Conservation (phyloP, 805 yeast genomes). For the Metschnikowia orientalis region DNA sequence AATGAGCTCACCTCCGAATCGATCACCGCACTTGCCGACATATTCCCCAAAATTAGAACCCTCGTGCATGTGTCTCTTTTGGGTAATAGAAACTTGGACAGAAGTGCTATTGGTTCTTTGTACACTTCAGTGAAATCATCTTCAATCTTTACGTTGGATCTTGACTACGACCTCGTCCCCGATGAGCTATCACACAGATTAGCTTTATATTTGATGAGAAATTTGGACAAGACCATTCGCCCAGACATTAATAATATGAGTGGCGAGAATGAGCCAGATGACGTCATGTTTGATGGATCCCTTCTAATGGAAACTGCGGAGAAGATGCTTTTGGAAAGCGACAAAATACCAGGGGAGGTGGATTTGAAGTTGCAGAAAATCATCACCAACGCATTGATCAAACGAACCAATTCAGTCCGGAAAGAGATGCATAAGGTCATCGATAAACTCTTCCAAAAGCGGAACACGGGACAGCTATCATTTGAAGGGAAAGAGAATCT, state of each 20-base stretch:
- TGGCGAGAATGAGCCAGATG: conserved; percentile 42
- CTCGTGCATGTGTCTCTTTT: conserved; percentile 51
- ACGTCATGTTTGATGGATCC: conserved; percentile 71
- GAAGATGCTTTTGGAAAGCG: conserved; percentile 44
- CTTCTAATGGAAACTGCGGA: conserved; percentile 72
- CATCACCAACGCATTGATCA: conserved; percentile 47
- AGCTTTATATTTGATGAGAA: conserved; percentile 54
- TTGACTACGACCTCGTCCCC: conserved; percentile 49
- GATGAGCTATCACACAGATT: conserved; percentile 52
- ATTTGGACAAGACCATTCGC: conserved; percentile 45
- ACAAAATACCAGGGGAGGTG: conserved; percentile 20
- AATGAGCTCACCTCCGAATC: conserved; percentile 46
- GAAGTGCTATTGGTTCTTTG: conserved; percentile 44
- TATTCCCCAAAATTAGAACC: conserved; percentile 44
- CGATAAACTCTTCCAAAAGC: conserved; percentile 44
- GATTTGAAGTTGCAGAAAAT: conserved; percentile 40
- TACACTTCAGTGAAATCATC: conserved; percentile 48
- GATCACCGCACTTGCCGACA: conserved; percentile 45
- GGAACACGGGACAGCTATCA: conserved; percentile 44
- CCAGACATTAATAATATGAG: conserved; percentile 21
- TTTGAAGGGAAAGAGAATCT: conserved; percentile 54
- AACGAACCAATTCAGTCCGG: conserved; percentile 47
- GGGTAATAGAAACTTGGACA: conserved; percentile 46
- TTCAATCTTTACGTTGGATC: conserved; percentile 47
- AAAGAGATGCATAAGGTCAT: conserved; percentile 49